Evolutionary conservation across 257 asterid species (phyloP).

Genomic region (Ophiorrhiza pumila): DNA sequence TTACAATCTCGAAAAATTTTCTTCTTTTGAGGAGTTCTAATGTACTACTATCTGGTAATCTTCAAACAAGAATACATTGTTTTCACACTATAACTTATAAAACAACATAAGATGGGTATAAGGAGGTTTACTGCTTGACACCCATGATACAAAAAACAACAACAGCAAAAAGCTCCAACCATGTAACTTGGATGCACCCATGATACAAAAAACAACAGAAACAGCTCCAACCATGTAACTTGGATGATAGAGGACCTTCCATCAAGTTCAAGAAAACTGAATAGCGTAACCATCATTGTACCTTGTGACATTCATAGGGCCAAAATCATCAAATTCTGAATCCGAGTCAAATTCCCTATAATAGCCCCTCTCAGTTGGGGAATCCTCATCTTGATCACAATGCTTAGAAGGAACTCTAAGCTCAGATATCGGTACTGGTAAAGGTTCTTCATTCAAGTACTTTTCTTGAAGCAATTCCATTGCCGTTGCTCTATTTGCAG

Average conservation of each 20-base stretch:
- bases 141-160: not conserved
- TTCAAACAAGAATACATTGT: not conserved
- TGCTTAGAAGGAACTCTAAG: slow-evolving; percentile 68
- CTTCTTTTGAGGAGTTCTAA: too few relatives aligned
- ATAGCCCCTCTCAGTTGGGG: slow-evolving; percentile 48
- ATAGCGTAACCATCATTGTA: slow-evolving; percentile 63
- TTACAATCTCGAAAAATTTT: not conserved
- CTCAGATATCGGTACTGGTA: slow-evolving; percentile 56
- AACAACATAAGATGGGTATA: not conserved
- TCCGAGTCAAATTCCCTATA: slow-evolving; percentile 52
- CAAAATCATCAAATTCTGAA: slow-evolving; percentile 74
- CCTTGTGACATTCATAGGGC: slow-evolving; percentile 38
- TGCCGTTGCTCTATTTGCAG: slow-evolving; percentile 69
- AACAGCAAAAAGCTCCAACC: not conserved
- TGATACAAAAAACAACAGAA: not conserved
- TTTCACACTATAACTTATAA: not conserved
- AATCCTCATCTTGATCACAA: slow-evolving; percentile 49
- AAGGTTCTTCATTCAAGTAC: slow-evolving; percentile 81
- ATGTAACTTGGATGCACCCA: not conserved
- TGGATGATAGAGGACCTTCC: not conserved
- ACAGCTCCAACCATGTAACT: not conserved
- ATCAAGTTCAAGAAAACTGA: slow-evolving; percentile 44
- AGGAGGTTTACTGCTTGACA: not conserved
- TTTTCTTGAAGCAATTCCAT: slow-evolving; percentile 75
- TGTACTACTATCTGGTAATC: too few relatives aligned